Evolutionary conservation across 2,329 filamentous ascomycete genomes (phyloP), one percentile per base, ranked within the genome.

Genomic region (Hypomyces rosellus): DNA sequence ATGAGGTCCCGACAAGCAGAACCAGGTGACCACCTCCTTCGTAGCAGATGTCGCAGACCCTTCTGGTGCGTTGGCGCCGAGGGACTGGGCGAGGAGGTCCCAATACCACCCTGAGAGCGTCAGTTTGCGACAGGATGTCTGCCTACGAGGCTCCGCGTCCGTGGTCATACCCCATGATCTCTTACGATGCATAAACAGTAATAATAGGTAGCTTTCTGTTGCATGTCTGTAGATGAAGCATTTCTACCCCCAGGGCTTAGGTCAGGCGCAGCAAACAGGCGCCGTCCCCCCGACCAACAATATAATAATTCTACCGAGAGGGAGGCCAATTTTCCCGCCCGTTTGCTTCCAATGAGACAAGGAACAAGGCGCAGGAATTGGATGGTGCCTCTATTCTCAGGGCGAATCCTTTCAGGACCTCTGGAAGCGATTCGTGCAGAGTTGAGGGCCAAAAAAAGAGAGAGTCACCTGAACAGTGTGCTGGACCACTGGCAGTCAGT

Each of bases 231-330:
- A 30, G 25, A 30, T 30, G 25, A 37, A 46, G 46, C 46, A 45
- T 39, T 48, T 14, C 34, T 18, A 25, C 39, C 39, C 25, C 25
- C 33, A 53, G 44, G 48, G 53, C 50, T 34, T 38, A 37, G 52
- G 53, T 56, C 54, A 56, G 54, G 54, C 54, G 54, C 50, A 45
- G 47, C 12, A 22, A 38, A n/a, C 36, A 33, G 40, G 45, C 34
- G 40, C 49, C 15, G 11, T 44, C 45, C 16, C 45, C 16, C 30
- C 37, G 39, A 47, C 30, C 50, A 25, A 16, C 46, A 41, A 41
- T 34, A 11, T 42, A 52, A 46, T 42, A 52, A 46, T 42, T 40
- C 40, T 36, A 41, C 15, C 49, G 43, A 36, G 14, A 18, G 30
- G 37, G 34, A 15, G 20, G 9, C 34, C 16, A 22, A 30, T 43